Conservation (phyloP, 164 flowering plant species). For the Akebia trifoliata region DNA sequence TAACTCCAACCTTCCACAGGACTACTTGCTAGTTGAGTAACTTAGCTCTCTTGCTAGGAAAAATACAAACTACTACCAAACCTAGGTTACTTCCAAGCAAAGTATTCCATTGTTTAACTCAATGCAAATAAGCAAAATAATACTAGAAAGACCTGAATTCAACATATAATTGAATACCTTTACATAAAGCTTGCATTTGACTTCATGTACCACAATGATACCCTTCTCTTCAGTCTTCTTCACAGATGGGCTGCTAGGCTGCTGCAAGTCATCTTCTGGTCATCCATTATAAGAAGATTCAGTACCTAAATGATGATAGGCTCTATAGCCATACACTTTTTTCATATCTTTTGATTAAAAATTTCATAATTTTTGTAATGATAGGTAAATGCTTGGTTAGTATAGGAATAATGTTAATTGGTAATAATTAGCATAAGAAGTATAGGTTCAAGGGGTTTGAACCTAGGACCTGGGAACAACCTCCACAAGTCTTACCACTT, state of each 20-base stretch:
- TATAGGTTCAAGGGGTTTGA: too few species aligned
- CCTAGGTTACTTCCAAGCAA: neutral
- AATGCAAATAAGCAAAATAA: neutral
- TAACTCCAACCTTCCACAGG: neutral
- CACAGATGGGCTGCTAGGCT: constrained; percentile 93
- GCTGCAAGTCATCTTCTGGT: constrained; percentile 62
- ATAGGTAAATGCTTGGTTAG: too few species aligned
- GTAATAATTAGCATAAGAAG: too few species aligned
- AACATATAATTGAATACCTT: too few species aligned
- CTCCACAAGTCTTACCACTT: too few species aligned
- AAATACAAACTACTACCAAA: neutral
- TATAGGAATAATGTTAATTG: too few species aligned
- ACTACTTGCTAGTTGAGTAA: neutral
- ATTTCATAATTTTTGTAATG: too few species aligned
- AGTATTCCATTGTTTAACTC: neutral
- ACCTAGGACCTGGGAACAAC: too few species aligned
- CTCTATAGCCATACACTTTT: too few species aligned
- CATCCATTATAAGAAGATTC: constrained; percentile 4
- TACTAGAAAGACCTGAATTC: neutral
- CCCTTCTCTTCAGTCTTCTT: constrained; percentile 85
- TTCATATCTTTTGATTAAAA: neutral
- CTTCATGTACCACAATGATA: constrained; percentile 74
- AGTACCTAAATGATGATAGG: neutral
- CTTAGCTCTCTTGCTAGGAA: neutral
- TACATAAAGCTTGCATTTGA: constrained; percentile 94